phyloP scores from a whole-genome alignment of 2,329 filamentous ascomycete species.

The Neofusicoccum umdonicola region DNA sequence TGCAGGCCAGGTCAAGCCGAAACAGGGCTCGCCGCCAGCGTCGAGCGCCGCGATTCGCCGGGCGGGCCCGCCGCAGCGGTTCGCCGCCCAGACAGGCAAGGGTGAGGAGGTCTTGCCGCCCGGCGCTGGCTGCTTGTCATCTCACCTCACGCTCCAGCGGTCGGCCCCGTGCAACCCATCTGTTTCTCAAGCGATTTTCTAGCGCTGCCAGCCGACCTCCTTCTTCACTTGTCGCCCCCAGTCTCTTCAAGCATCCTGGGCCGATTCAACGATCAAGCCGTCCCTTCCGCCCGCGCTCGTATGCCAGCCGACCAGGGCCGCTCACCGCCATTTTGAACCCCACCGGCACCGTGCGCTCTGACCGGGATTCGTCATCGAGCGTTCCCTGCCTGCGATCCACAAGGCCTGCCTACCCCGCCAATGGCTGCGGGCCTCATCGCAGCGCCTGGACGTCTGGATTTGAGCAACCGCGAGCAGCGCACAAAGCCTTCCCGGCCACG shows the following conservation, averaged over 20 bases:
- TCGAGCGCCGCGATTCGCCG: background rate
- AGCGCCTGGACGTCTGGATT: conserved; percentile 8
- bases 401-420: conserved; percentile 15
- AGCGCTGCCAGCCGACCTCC: conserved; percentile 14
- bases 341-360: conserved; percentile 1
- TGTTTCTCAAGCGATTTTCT: conserved; percentile 18
- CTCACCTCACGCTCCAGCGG: conserved; percentile 15
- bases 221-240: conserved; percentile 15
- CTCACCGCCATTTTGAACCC: conserved; percentile 19
- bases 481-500: conserved; percentile 4
- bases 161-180: conserved; percentile 16
- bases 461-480: conserved; percentile 15
- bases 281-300: conserved; percentile 17
- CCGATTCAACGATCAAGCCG: conserved; percentile 7
- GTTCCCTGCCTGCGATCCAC: conserved; percentile 15
- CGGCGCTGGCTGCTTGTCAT: conserved; percentile 16
- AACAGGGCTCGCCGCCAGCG: conserved; percentile 5
- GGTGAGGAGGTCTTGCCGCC: conserved; percentile 14
- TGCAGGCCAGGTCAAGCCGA: conserved; percentile 14
- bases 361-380: conserved; percentile 14
- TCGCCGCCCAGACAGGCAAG: conserved; percentile 6
- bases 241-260: conserved; percentile 12
- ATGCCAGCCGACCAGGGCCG: conserved; percentile 1
- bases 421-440: conserved; percentile 13
- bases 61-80: background rate